Percentiles rank a stretch among this genome's conserved stretches.
Evolutionary conservation across 1,284 basidiomycete genomes (phyloP).

Genomic region (Pseudozyma flocculosa): DNA sequence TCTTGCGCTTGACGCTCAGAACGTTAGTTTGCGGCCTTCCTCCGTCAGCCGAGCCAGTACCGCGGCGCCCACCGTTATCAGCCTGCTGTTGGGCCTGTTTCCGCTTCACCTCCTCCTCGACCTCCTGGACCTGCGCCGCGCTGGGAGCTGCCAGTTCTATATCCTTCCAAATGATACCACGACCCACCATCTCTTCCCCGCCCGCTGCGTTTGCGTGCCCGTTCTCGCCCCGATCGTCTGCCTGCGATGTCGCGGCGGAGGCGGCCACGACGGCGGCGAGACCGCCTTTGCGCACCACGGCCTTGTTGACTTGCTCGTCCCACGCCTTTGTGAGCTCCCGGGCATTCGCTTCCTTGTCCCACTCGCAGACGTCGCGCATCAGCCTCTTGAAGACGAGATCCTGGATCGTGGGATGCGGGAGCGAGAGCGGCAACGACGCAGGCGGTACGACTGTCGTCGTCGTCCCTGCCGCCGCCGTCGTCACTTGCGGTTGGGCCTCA

Average conservation of each 20-base stretch:
- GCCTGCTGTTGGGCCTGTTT: not conserved
- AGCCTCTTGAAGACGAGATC: conserved; percentile 45
- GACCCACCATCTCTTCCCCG: conserved; percentile 9
- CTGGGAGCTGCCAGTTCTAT: conserved; percentile 17
- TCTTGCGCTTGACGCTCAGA: conserved; percentile 38
- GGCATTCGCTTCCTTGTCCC: conserved; percentile 22
- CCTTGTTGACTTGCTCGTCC: conserved; percentile 34
- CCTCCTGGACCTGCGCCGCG: conserved; percentile 8
- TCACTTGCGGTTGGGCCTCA: not conserved
- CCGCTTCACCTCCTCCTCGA: conserved; percentile 8
- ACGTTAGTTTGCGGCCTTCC: conserved; percentile 8
- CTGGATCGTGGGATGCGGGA: not conserved
- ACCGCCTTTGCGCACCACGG: conserved; percentile 40
- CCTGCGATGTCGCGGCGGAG: too few relatives aligned
- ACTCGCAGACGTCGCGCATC: conserved; percentile 49
- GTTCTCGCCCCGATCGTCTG: too few relatives aligned
- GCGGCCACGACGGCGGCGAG: too few relatives aligned
- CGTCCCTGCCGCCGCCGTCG: not conserved
- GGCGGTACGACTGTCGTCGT: too few relatives aligned
- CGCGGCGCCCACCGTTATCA: not conserved
- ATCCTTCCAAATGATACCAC: conserved; percentile 29
- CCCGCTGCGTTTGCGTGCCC: not conserved
- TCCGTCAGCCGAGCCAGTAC: conserved; percentile 1
- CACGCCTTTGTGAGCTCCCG: conserved; percentile 31
- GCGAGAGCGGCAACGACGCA: not conserved